Conservation (phyloP, 495 filamentous ascomycete species). For the Penicillium coprophilum region DNA sequence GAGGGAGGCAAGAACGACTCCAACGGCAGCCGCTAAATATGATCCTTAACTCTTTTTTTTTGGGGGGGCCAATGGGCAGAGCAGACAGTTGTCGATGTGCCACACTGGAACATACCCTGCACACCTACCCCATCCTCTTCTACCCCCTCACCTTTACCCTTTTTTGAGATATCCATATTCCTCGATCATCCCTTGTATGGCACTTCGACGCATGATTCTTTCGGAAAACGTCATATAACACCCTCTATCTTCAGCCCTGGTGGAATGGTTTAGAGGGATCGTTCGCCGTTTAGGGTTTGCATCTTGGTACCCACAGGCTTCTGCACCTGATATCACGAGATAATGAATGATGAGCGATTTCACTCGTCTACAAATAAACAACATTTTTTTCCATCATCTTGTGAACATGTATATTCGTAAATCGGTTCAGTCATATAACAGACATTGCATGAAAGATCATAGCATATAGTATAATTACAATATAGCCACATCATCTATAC, state of each 20-base stretch:
- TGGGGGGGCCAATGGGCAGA: background rate
- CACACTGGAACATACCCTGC: background rate
- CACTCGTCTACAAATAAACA: conserved; percentile 24
- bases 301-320: conserved; percentile 26
- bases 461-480: background rate
- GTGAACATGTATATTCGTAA: background rate
- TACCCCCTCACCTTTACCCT: conserved; percentile 7
- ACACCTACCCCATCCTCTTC: background rate
- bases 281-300: conserved; percentile 16
- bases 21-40: conserved; percentile 33
- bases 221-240: background rate
- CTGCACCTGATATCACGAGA: conserved; percentile 34
- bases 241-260: conserved; percentile 3
- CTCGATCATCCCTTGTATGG: conserved; percentile 2
- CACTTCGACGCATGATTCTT: background rate
- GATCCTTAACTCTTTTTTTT: background rate
- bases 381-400: background rate
- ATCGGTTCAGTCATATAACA: background rate
- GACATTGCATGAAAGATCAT: background rate
- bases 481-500: conserved; percentile 16
- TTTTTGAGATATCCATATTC: conserved; percentile 10
- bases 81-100: background rate
- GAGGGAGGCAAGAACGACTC: conserved; percentile 35
- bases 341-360: conserved; percentile 21
- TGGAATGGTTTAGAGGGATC: conserved; percentile 5